Evolutionary conservation across 1,284 basidiomycete genomes (phyloP).

Genomic region (Paramarasmius palmivorus): DNA sequence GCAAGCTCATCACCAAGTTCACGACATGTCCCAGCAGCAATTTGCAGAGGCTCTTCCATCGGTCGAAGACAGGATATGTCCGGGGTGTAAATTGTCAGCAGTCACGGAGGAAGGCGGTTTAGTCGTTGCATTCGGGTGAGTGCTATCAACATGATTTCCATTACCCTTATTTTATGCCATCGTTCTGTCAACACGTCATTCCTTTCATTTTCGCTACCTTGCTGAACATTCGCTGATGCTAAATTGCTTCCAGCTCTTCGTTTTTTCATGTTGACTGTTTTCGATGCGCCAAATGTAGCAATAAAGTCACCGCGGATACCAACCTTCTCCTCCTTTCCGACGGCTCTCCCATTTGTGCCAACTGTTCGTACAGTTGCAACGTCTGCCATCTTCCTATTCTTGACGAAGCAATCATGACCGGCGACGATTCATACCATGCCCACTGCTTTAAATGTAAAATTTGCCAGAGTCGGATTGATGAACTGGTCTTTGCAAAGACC

Average conservation of each 20-base stretch:
- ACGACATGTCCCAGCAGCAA: slow-evolving; percentile 20
- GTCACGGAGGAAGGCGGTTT: slow-evolving; percentile 84
- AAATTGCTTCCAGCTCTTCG: slow-evolving; percentile 61
- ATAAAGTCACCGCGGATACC: slow-evolving; percentile 88
- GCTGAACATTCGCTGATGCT: slow-evolving; percentile 14
- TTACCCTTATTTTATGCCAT: slow-evolving; percentile 7
- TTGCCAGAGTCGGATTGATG: slow-evolving; percentile 93
- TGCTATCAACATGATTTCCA: slow-evolving; percentile 14
- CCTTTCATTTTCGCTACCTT: slow-evolving; percentile 24
- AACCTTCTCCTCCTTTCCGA: slow-evolving; percentile 95
- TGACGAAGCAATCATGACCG: slow-evolving; percentile 98
- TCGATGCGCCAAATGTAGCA: slow-evolving; percentile 80
- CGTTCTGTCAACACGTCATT: slow-evolving; percentile 13
- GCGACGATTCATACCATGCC: slow-evolving; percentile 98
- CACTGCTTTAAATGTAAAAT: slow-evolving; percentile 98
- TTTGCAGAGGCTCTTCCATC: slow-evolving; percentile 9
- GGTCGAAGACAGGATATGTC: slow-evolving; percentile 71
- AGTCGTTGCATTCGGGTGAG: slow-evolving; percentile 88
- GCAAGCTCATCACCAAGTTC: slow-evolving; percentile 25
- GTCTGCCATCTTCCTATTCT: slow-evolving; percentile 90
- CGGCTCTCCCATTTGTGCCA: slow-evolving; percentile 94
- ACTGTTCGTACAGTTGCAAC: slow-evolving; percentile 96
- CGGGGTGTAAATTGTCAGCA: slow-evolving; percentile 82
- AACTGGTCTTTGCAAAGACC: slow-evolving; percentile 98
- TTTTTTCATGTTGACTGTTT: slow-evolving; percentile 85